phyloP scores from a whole-genome alignment of 345 rosid genomes.

The Nephelium lappaceum region DNA sequence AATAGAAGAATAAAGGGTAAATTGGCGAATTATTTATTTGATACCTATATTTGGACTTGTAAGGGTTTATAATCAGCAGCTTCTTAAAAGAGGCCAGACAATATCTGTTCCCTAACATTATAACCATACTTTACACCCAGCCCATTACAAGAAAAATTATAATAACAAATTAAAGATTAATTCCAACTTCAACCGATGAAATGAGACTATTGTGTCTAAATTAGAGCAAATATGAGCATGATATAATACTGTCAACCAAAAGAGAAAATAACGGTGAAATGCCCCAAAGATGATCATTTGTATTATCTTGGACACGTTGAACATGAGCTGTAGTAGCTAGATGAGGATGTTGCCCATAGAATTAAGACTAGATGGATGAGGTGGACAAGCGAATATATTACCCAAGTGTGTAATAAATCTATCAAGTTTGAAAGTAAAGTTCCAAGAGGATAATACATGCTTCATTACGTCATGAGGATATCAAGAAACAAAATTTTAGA shows the following conservation, averaged over 20 bases:
- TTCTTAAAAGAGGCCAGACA: not conserved
- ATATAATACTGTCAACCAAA: not conserved
- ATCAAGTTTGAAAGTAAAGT: not conserved
- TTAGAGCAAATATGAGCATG: not conserved
- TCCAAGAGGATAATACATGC: not conserved
- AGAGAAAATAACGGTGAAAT: not conserved
- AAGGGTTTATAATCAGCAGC: not conserved
- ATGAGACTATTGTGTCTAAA: not conserved
- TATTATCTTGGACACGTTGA: not conserved
- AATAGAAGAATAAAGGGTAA: not conserved
- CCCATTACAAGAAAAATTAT: not conserved
- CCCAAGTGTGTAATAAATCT: not conserved
- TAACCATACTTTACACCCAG: not conserved
- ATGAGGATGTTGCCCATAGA: not conserved
- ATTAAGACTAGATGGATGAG: not conserved
- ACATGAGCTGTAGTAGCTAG: not conserved
- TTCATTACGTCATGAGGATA: not conserved
- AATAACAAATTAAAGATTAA: not conserved
- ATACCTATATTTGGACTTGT: slow-evolving; percentile 3
- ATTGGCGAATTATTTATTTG: not conserved
- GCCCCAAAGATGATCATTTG: not conserved
- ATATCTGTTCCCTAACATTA: not conserved
- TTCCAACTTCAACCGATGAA: not conserved
- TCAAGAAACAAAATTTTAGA: not conserved
- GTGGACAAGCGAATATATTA: not conserved